Percentiles rank a stretch among this genome's conserved stretches.
These are phyloP conservation scores for Syncephalis fuscata DNA, from an alignment of 371 early-diverging fungal species.

Conservation along the genomic window DNA sequence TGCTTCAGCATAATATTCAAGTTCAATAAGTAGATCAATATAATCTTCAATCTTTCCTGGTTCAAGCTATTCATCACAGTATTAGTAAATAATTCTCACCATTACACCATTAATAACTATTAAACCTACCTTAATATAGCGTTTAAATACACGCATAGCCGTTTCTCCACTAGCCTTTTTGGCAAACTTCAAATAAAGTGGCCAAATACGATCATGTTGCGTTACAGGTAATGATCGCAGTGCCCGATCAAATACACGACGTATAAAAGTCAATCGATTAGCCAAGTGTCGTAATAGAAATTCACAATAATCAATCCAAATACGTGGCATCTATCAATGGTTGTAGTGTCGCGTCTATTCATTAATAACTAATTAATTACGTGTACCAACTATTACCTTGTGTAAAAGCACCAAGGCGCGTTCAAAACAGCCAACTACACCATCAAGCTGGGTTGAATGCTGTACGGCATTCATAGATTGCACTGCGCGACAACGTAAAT, in stretches of 20 bases:
- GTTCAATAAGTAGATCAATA: conserved; percentile 45
- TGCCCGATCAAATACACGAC: conserved; percentile 82
- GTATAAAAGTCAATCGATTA: conserved; percentile 46
- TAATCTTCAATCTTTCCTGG: conserved; percentile 54
- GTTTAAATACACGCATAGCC: conserved; percentile 53
- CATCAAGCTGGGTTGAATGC: conserved; percentile 34
- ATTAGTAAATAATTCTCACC: too few species aligned
- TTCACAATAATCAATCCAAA: conserved; percentile 60
- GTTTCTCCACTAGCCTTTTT: conserved; percentile 64
- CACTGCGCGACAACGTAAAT: conserved; percentile 36
- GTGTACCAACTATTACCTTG: conserved; percentile 55
- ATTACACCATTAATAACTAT: background rate
- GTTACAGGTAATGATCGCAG: conserved; percentile 82
- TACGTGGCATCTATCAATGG: conserved; percentile 52
- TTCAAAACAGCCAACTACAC: conserved; percentile 64
- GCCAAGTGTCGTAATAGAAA: conserved; percentile 44
- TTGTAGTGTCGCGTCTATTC: background rate
- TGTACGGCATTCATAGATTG: conserved; percentile 24
- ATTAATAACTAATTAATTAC: background rate
- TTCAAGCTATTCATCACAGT: conserved; percentile 24
- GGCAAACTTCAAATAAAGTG: conserved; percentile 66
- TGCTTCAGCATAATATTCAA: conserved; percentile 69
- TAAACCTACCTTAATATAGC: conserved; percentile 58
- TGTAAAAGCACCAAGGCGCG: conserved; percentile 71
- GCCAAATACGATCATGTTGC: conserved; percentile 86